Evolutionary conservation across 495 filamentous ascomycete species (phyloP).

Genomic region (Pyronema omphalodes): DNA sequence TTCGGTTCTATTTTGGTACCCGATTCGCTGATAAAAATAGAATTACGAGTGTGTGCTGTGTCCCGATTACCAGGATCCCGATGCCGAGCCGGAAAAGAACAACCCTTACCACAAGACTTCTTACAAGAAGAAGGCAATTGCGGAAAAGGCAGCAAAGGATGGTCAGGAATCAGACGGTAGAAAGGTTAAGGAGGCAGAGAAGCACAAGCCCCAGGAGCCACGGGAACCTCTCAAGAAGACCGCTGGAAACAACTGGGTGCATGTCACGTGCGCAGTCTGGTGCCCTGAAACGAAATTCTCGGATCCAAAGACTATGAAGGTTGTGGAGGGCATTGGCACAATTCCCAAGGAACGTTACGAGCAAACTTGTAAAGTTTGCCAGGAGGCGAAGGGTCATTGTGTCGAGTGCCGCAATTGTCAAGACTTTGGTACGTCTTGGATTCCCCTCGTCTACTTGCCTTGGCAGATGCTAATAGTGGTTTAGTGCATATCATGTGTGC

Average conservation of each 20-base stretch:
- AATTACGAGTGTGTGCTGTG: conserved; percentile 86
- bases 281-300: conserved; percentile 82
- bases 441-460: not conserved
- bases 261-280: conserved; percentile 82
- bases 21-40: conserved; percentile 25
- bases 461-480: not conserved
- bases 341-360: conserved; percentile 51
- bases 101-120: conserved; percentile 42
- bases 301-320: conserved; percentile 57
- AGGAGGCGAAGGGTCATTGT: conserved; percentile 51
- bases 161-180: conserved; percentile 26
- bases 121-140: conserved; percentile 84
- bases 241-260: conserved; percentile 93
- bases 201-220: conserved; percentile 58
- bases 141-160: conserved; percentile 76
- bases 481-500: conserved; percentile 80
- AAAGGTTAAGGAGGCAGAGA: conserved; percentile 61
- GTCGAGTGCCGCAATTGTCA: conserved; percentile 61
- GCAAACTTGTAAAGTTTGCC: conserved; percentile 73
- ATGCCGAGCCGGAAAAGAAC: conserved; percentile 19
- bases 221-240: conserved; percentile 88
- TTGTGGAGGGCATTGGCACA: conserved; percentile 70
- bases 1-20: not conserved
- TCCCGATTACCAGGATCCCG: conserved; percentile 34
- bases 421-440: conserved; percentile 30